These are phyloP conservation scores for Lithohypha guttulata DNA, from an alignment of 2,329 filamentous ascomycete species.

Conservation along the genomic window DNA sequence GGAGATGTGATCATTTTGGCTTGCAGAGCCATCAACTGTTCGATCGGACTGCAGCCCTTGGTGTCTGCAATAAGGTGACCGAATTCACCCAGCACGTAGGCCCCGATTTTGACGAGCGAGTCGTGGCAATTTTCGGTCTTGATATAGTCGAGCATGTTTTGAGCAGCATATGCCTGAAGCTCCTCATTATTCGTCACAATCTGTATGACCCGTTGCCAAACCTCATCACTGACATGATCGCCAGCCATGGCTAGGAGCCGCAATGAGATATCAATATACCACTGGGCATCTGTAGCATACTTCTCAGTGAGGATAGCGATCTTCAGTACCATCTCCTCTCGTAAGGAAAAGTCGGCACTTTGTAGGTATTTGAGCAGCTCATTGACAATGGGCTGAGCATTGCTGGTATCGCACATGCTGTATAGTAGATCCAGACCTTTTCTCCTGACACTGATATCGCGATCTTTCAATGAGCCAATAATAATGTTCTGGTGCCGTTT, in stretches of 20 bases:
- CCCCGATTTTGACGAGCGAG: constrained; percentile 93
- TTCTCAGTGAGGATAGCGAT: constrained; percentile 98
- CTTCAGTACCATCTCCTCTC: constrained; percentile 98
- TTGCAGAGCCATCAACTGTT: constrained; percentile 89
- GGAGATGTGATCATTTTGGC: constrained; percentile 82
- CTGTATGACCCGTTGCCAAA: constrained; percentile 97
- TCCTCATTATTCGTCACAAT: constrained; percentile 99
- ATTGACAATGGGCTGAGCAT: constrained; percentile 83
- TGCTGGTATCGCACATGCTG: constrained; percentile 98
- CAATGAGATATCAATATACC: constrained; percentile 97
- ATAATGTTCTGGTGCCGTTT: constrained; percentile 98
- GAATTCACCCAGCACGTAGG: constrained; percentile 92
- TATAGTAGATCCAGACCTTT: constrained; percentile 94
- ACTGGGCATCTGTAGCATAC: constrained; percentile 95
- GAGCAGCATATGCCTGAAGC: constrained; percentile 88
- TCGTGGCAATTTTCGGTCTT: constrained; percentile 92
- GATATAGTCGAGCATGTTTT: constrained; percentile 84
- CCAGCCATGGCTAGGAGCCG: constrained; percentile 91
- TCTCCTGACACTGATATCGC: constrained; percentile 91
- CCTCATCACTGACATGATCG: constrained; percentile 96
- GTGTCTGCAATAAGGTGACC: constrained; percentile 92
- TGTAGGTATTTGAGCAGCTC: constrained; percentile 91
- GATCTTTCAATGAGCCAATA: constrained; percentile 81
- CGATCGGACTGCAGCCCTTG: constrained; percentile 84
- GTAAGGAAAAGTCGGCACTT: constrained; percentile 92